phyloP scores from a whole-genome alignment of 1,284 basidiomycete genomes.

The Ceratobasidium sp. region DNA sequence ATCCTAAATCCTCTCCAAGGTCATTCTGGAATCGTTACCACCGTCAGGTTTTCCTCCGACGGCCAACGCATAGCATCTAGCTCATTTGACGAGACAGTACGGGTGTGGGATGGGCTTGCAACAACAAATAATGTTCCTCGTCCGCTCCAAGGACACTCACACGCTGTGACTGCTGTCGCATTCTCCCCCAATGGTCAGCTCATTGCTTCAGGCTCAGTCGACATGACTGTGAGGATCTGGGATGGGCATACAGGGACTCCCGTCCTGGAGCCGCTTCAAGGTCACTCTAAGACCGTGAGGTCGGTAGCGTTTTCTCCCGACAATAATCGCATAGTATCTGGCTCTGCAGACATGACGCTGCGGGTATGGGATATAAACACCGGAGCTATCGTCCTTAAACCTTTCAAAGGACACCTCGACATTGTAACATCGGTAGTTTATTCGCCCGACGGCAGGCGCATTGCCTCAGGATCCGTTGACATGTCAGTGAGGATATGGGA shows the following conservation, averaged over 20 bases:
- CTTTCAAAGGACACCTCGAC: slow-evolving; percentile 1
- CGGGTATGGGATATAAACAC: slow-evolving; percentile 32
- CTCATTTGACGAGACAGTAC: neutral
- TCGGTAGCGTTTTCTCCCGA: slow-evolving; percentile 29
- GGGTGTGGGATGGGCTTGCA: neutral
- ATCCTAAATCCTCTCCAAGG: neutral
- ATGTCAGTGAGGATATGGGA: slow-evolving; percentile 37
- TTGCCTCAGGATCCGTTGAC: slow-evolving; percentile 27
- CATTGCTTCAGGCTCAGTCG: neutral
- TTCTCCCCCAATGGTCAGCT: neutral
- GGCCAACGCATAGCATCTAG: neutral
- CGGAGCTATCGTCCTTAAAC: neutral
- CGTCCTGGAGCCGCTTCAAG: neutral
- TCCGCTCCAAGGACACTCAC: neutral
- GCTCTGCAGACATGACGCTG: slow-evolving; percentile 26
- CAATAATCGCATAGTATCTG: slow-evolving; percentile 22
- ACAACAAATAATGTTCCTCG: neutral
- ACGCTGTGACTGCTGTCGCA: neutral
- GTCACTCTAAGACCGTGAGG: slow-evolving; percentile 14
- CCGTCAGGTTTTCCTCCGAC: neutral
- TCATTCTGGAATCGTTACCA: neutral
- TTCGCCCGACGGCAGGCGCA: slow-evolving; percentile 25
- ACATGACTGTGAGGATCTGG: neutral
- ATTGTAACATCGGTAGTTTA: neutral
- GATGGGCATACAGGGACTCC: neutral